Base-by-base conservation (phyloP, 192 early-diverging fungal genomes). In the Rhizophagus sp. region DNA sequence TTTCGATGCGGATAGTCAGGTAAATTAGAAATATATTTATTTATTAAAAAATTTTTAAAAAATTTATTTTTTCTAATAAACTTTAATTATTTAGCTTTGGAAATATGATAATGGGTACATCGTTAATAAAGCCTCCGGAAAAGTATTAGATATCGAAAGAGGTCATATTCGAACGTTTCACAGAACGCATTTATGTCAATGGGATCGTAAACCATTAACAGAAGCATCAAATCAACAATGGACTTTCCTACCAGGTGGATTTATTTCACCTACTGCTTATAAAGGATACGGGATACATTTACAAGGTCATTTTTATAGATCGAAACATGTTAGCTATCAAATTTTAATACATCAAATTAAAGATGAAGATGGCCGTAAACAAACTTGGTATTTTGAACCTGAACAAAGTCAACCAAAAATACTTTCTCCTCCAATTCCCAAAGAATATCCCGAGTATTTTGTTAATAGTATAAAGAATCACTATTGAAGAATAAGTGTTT, bases 41-140 rank as follows among this genome's bases (percentile, higher is more conserved):
- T 65, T 25, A 19, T 65, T 4, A 15, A 19, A 19, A 76, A 36
- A 34, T 13, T 76, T 17, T 13, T n/a, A n/a, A n/a, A 30, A 41
- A 15, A 15, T 8, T 4, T 34, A 0, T 4, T 17, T 50, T 17
- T 50, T 49, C 15, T 52, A 19, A 52, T 73, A 52, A 9, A 27
- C 15, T 39, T 25, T 41, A 24, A n/a, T 36, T 63, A n/a, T 1
- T 62, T 79, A 86, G 66, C 70, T 86, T 8, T 86, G 85, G 85
- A 79, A 70, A 72, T 80, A 63, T 61, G 79, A 81, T 41, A 34
- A 80, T 76, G 83, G 85, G 0, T 84, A 76, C 27, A 52, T 86
- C 9, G 61, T 84, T 22, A 86, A 86, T 73, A 81, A 81, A 77
- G 82, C 81, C 19, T 84, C 85, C 17, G 64, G 74, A 17, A 76